Evolutionary conservation across 805 yeast genomes (phyloP).

Genomic region (Wickerhamomyces tratensis): DNA sequence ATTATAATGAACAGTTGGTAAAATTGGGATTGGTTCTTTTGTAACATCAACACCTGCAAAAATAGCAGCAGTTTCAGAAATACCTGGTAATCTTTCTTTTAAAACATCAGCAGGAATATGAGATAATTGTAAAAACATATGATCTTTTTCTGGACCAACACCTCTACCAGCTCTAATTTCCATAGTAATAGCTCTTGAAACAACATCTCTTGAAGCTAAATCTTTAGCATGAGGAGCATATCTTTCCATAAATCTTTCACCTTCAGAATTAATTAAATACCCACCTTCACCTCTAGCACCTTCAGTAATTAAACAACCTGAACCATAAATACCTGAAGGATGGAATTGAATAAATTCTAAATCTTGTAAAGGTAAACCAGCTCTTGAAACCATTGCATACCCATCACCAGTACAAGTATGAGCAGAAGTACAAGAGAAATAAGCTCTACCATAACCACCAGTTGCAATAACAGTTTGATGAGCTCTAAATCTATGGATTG

Average conservation of each 20-base stretch:
- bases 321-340: slow-evolving; percentile 98
- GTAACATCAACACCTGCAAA: slow-evolving; percentile 99
- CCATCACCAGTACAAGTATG: slow-evolving; percentile 99
- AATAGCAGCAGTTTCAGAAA: slow-evolving; percentile 95
- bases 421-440: slow-evolving; percentile 98
- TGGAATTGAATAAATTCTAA: slow-evolving; percentile 98
- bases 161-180: slow-evolving; percentile 99
- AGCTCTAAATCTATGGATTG: slow-evolving; percentile 94
- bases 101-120: slow-evolving; percentile 89
- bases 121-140: slow-evolving; percentile 86
- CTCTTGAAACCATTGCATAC: slow-evolving; percentile 95
- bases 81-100: slow-evolving; percentile 97
- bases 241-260: slow-evolving; percentile 99
- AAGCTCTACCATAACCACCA: slow-evolving; percentile 98
- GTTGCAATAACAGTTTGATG: slow-evolving; percentile 96
- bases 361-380: slow-evolving; percentile 96
- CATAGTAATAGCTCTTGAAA: slow-evolving; percentile 96
- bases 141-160: slow-evolving; percentile 94
- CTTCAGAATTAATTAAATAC: slow-evolving; percentile 88
- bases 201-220: slow-evolving; percentile 97
- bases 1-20: slow-evolving; percentile 98
- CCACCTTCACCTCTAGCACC: slow-evolving; percentile 99
- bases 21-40: slow-evolving; percentile 96
- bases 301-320: slow-evolving; percentile 97
- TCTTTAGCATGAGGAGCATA: slow-evolving; percentile 99